A percentile compares a stretch with the other conserved stretches of the same genome.
Conservation (phyloP, 305 asterid species). For the Solanum chacoense region DNA sequence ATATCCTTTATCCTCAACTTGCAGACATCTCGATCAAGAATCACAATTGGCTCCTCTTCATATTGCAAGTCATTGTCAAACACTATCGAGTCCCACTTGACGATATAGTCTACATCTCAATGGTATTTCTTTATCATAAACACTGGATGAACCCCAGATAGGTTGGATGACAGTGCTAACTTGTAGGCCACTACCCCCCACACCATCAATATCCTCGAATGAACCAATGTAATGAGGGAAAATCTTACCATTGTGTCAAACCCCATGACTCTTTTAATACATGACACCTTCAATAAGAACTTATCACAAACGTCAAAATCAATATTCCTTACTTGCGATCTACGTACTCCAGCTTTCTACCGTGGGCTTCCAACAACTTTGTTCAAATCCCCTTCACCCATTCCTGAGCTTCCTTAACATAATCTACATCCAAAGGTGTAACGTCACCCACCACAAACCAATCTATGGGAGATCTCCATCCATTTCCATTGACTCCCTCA, state of each 20-base stretch:
- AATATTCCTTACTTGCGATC: not conserved
- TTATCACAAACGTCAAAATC: not conserved
- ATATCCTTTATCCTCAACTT: not conserved
- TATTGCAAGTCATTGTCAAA: not conserved
- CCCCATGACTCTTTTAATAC: not conserved
- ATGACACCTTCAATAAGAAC: not conserved
- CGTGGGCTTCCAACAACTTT: not conserved
- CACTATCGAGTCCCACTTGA: not conserved
- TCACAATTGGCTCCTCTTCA: not conserved
- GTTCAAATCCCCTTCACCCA: too few relatives aligned
- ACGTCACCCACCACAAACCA: too few relatives aligned
- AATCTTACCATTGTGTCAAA: not conserved
- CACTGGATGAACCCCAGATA: not conserved
- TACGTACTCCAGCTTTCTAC: not conserved
- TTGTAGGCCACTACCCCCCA: not conserved
- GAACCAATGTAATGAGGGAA: not conserved
- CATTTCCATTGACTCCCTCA: too few relatives aligned
- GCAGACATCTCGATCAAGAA: not conserved
- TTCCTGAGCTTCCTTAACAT: too few relatives aligned
- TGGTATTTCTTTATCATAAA: not conserved
- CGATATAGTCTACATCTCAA: not conserved
- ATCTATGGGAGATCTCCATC: too few relatives aligned
- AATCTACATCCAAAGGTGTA: too few relatives aligned
- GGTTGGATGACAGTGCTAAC: not conserved
- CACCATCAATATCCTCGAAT: not conserved